Base-by-base conservation (phyloP, 768 basidiomycete species). In the Calocera viscosa region DNA sequence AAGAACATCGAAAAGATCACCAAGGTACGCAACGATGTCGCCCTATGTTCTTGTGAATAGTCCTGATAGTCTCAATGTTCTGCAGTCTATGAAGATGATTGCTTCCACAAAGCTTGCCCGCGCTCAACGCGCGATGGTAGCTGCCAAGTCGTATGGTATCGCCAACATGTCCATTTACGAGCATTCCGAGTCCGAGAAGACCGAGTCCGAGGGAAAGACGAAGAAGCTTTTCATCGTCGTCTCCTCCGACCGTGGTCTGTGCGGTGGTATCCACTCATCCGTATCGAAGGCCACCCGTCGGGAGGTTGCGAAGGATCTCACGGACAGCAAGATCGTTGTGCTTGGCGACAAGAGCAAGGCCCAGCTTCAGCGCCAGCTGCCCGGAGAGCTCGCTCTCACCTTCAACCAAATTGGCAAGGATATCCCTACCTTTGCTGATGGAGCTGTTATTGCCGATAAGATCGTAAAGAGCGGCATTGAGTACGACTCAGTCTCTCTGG, bases 1-100 rank as follows among this genome's bases (percentile, higher is more conserved):
- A 83, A 84, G 78, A 96, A 96, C 82, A 95, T 95, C 76, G 92
- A 96, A 84, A 98, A 98, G 90, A 97, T 99, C 82, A 97, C 95
- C 69, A 95, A 96, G 83, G 94, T 92, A 70, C 70, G 83, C 74
- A 74, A 77, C 75, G 68, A 75, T 75, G 72, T 73, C 74, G 64
- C 69, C 74, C 74, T 64, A 22, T 24, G 60, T 33, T 47, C 17
- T 49, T 17, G 16, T 12, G 41, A 17, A 63, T 22, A 3, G 22
- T 26, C 38, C 19, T 22, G 33, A 10, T 53, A n/a, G 33, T 5
- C 26, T 17, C 35, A 2, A 16, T 41, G 14, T 19, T 53, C 39
- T 74, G 16, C 73, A 94, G 90, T 92, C 93, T 64, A 95, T 96
- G 92, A 95, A 96, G 84, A 94, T 99, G 86, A 95, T 97, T 82